Evolutionary conservation across 106 monocot species (phyloP), one percentile per base, ranked within the genome.

Genomic region (Dendrobium huoshanense): DNA sequence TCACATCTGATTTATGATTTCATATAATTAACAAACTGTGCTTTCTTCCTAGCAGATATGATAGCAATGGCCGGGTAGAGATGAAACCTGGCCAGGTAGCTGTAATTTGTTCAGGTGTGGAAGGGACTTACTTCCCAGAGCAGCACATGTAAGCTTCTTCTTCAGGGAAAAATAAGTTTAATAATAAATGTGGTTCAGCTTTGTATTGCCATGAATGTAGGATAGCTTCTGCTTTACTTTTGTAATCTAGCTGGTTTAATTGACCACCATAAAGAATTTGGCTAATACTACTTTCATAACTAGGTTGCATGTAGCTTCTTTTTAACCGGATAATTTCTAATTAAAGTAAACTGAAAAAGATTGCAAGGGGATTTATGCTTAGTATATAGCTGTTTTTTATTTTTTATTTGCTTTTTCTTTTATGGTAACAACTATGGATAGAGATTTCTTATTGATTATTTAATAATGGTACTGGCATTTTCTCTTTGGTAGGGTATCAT

Each of bases 121-220:
- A 99, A 77, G 99, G 89, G 33, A 81, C 86, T 41, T 99, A 99
- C 82, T 80, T 99, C 24, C 85, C 84, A n/a, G 82, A 89, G 10
- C 80, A 91, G 82, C 89, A 95, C 81, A 49, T 91, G 99, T 99
- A 93, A 93, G 93, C 51, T 31, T 45, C 45, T 45, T 45, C 6
- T 45, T 45, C 9, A 45, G 45, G 45, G 45, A 8, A 58, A 58
- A 58, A 19, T 58, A n/a, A 18, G 5, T 58, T 58, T 4, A 58
- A 58, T 58, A 19, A 58, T 17, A n/a, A 58, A 19, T n/a, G 45
- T 58, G 5, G 5, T 7, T 19, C 18, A 19, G 58, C 18, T 58
- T 58, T 18, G 17, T n/a, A 58, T 58, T 58, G 58, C 58, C 45
- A 58, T 17, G 58, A 58, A 58, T 17, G 17, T 58, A 58, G 58